Evolutionary conservation across 148 eudicot species (phyloP).

Genomic region (Chenopodium formosanum): DNA sequence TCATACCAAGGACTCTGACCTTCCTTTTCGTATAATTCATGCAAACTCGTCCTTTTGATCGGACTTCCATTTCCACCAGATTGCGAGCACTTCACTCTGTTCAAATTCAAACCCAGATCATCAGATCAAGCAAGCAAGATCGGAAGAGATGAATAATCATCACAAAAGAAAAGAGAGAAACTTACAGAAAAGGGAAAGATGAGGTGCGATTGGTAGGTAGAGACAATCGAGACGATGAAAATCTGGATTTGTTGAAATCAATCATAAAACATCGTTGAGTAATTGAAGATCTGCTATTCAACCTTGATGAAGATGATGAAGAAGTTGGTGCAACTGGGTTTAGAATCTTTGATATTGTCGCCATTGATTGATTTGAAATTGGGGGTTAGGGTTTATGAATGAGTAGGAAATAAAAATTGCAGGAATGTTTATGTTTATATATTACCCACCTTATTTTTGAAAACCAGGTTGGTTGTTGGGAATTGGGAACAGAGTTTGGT

Average conservation of each 20-base stretch:
- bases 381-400: not conserved
- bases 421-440: no score
- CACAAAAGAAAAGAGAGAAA: not conserved
- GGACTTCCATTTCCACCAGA: constrained; percentile 61
- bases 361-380: not conserved
- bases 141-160: no score
- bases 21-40: constrained; percentile 83
- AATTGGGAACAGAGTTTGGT: no score
- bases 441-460: no score
- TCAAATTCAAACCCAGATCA: no score
- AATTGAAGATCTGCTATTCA: constrained; percentile 11
- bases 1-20: constrained; percentile 99
- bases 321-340: not conserved
- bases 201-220: constrained; percentile 17
- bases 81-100: constrained; percentile 58
- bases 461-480: no score
- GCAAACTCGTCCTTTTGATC: constrained; percentile 65
- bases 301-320: not conserved
- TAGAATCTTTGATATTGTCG: constrained; percentile 15
- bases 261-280: not conserved
- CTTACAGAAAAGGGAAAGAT: constrained; percentile 24
- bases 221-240: constrained; percentile 19
- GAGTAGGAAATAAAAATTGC: no score
- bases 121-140: no score
- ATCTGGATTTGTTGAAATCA: not conserved